Evolutionary conservation across 2,329 filamentous ascomycete species (phyloP), one percentile per base, ranked within the genome.

Genomic region (Paraphaeosphaeria minitans): DNA sequence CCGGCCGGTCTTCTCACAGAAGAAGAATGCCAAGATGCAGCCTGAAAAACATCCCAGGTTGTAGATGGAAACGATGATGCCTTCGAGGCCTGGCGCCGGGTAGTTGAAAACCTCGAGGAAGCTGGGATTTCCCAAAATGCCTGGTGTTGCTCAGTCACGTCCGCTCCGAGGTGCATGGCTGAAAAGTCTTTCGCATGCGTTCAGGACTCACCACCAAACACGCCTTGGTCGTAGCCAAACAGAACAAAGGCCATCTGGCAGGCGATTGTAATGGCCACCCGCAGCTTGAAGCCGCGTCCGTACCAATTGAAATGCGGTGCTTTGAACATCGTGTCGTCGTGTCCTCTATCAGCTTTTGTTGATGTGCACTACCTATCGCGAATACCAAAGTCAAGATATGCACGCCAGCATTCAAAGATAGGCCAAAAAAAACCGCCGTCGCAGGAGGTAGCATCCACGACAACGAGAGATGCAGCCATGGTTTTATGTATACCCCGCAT

Each of bases 21-120:
- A 71, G 2, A 76, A 56, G 59, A 79, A 78, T 2, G 65, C 68
- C 1, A 79, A 46, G 19, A 79, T 75, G 53, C 75, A 78, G 31
- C 77, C 77, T 0, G 67, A 67, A 53, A 78, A 78, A 16, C 72
- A 74, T 13, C 73, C 74, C 0, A 79, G 62, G 52, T 78, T 78
- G 61, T 79, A 79, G 13, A 78, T 78, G 1, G 70, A 75, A 1
- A 80, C 78, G 39, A 79, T 80, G 57, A 79, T 80, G 37, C 78
- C 78, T 56, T 79, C 76, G 3, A 78, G 71, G 0, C 64, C 75
- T 4, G 72, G 69, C 2, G 69, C 66, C 0, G 78, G 78, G 54
- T 79, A 64, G n/a, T 72, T 66, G 53, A 80, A 79, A 0, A 75
- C 78, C n/a, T 76, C 58, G 6, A 73, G 62, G 62, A 76, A 80